phyloP scores from a whole-genome alignment of 148 eudicot species.

The Chenopodium album region DNA sequence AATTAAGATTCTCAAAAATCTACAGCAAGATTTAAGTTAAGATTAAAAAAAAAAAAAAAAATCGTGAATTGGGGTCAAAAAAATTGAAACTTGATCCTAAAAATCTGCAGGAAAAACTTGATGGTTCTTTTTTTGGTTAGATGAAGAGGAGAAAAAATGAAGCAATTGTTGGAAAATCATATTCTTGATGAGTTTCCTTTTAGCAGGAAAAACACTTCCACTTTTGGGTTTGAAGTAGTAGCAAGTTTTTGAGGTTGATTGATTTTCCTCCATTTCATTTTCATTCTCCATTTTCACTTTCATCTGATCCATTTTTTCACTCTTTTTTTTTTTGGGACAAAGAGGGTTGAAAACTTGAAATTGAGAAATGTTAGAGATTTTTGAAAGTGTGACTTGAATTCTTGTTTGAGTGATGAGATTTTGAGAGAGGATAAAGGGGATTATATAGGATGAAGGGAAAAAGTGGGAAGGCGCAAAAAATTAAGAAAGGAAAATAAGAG shows the following conservation, averaged over 20 bases:
- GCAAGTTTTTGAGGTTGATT: background rate
- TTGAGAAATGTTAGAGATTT: background rate
- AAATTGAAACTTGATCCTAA: background rate
- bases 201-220: background rate
- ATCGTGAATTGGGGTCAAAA: background rate
- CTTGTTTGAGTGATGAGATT: background rate
- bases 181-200: slow-evolving; percentile 3
- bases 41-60: background rate
- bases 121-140: slow-evolving; percentile 15
- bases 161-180: background rate
- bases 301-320: background rate
- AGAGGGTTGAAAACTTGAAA: background rate
- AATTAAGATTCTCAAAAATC: background rate
- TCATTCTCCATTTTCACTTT: background rate
- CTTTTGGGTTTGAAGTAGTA: background rate
- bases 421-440: no score
- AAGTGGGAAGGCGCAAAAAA: background rate
- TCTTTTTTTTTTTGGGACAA: background rate
- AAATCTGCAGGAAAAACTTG: background rate
- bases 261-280: background rate
- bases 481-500: background rate
- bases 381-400: background rate
- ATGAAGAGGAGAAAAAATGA: background rate
- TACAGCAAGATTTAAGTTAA: background rate
- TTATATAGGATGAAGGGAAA: background rate